phyloP scores from a whole-genome alignment of 345 rosid genomes.

The Camelina hispida region DNA sequence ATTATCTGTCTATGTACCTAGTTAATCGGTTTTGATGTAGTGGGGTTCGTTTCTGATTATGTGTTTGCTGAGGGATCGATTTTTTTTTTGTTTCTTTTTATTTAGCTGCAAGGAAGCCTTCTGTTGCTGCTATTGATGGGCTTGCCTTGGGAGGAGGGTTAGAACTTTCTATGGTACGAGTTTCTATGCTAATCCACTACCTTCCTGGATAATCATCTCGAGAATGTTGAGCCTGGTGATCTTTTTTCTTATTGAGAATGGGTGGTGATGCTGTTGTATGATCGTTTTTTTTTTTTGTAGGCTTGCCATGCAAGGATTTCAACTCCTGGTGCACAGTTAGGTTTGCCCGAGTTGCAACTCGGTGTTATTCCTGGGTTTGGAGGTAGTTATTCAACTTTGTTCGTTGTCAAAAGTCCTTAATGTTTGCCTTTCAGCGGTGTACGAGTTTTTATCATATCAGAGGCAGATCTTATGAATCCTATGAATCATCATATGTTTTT shows the following conservation, averaged over 20 bases:
- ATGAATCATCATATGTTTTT: neutral
- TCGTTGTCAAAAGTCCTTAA: slow-evolving; percentile 5
- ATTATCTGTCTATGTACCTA: neutral
- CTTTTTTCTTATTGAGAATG: neutral
- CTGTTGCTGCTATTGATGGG: slow-evolving; percentile 98
- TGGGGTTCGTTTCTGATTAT: slow-evolving; percentile 16
- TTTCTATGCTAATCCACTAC: slow-evolving; percentile 1
- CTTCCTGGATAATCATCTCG: slow-evolving; percentile 15
- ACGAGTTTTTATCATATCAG: neutral
- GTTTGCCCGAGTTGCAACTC: slow-evolving; percentile 92
- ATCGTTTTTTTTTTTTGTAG: slow-evolving; percentile 48
- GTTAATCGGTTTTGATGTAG: neutral
- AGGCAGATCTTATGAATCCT: neutral
- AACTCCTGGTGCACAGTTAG: slow-evolving; percentile 74
- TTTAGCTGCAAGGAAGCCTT: slow-evolving; percentile 86
- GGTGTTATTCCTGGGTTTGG: slow-evolving; percentile 98
- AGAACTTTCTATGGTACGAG: slow-evolving; percentile 89
- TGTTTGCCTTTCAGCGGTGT: neutral
- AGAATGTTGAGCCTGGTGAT: slow-evolving; percentile 20
- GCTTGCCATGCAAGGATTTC: slow-evolving; percentile 93
- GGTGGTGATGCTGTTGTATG: slow-evolving; percentile 29
- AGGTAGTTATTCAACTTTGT: slow-evolving; percentile 54
- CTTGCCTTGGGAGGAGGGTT: slow-evolving; percentile 99
- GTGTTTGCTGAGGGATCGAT: slow-evolving; percentile 16
- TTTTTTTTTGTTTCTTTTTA: slow-evolving; percentile 33